These are phyloP conservation scores for Beauveria medogensis DNA, from an alignment of 2,329 filamentous ascomycete species.

Conservation along the genomic window DNA sequence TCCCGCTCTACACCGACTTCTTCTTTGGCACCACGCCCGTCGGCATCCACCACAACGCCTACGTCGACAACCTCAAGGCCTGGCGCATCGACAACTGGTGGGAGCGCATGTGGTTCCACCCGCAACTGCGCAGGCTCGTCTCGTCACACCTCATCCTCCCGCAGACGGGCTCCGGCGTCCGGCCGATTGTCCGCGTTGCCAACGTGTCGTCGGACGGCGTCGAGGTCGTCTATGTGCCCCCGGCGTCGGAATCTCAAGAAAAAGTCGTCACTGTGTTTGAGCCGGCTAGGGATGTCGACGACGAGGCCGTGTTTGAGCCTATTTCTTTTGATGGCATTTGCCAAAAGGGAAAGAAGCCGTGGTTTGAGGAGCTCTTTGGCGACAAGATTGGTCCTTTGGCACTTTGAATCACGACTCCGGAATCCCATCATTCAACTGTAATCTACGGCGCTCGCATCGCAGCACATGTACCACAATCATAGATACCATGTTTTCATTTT, in stretches of 20 bases:
- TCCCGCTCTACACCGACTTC: constrained; percentile 29
- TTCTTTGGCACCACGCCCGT: constrained; percentile 28
- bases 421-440: neutral
- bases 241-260: neutral
- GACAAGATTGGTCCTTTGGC: constrained; percentile 24
- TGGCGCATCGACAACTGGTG: constrained; percentile 27
- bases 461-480: neutral
- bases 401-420: neutral
- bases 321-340: constrained; percentile 27
- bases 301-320: constrained; percentile 15
- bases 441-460: neutral
- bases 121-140: constrained; percentile 23
- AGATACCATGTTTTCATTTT: neutral
- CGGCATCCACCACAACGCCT: constrained; percentile 31
- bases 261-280: constrained; percentile 13
- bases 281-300: constrained; percentile 1
- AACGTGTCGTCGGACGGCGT: neutral
- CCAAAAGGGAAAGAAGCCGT: constrained; percentile 21
- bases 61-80: constrained; percentile 23
- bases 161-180: constrained; percentile 9
- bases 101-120: constrained; percentile 29
- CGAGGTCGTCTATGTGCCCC: constrained; percentile 19
- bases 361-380: constrained; percentile 27
- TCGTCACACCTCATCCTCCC: constrained; percentile 18
- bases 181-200: constrained; percentile 17